Evolutionary conservation across 208 protist species (phyloP).

Genomic region (Leishmania braziliensis): DNA sequence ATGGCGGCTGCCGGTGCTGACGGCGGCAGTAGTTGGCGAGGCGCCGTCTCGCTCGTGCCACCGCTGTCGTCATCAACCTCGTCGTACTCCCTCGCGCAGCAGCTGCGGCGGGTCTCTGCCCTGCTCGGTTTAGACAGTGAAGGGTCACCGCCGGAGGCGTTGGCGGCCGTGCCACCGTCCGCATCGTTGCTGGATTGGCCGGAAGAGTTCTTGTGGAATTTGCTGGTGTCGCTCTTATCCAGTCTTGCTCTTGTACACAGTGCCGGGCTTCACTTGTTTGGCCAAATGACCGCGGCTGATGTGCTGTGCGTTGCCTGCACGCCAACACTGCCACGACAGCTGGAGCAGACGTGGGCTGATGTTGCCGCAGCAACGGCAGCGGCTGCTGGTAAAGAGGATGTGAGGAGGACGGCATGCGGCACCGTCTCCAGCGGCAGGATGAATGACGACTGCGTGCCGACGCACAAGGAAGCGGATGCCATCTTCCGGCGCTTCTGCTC

Average conservation of each 20-base stretch:
- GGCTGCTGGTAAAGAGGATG: not conserved
- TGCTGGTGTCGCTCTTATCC: slow-evolving; percentile 67
- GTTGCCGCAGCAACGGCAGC: slow-evolving; percentile 3
- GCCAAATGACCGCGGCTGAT: slow-evolving; percentile 58
- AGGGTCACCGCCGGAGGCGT: not conserved
- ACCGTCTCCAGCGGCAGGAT: not conserved
- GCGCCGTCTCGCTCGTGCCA: not conserved
- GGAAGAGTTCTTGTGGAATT: slow-evolving; percentile 78
- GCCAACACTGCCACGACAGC: slow-evolving; percentile 23
- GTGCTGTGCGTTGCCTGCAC: slow-evolving; percentile 71
- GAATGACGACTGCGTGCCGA: not conserved
- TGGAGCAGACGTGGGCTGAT: slow-evolving; percentile 37
- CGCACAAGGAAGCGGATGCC: not conserved
- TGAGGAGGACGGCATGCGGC: not conserved
- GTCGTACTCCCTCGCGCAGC: slow-evolving; percentile 22
- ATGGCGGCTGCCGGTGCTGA: not conserved
- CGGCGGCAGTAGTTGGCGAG: not conserved
- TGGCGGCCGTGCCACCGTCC: slow-evolving; percentile 6
- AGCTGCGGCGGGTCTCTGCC: slow-evolving; percentile 25
- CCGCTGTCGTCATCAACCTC: slow-evolving; percentile 7
- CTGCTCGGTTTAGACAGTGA: slow-evolving; percentile 4
- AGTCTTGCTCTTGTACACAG: slow-evolving; percentile 64
- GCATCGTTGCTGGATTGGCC: slow-evolving; percentile 55
- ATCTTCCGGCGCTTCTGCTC: slow-evolving; percentile 28
- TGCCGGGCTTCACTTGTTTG: slow-evolving; percentile 65